phyloP scores from a whole-genome alignment of 2,329 filamentous ascomycete species.

The Claviceps fusiformis region DNA sequence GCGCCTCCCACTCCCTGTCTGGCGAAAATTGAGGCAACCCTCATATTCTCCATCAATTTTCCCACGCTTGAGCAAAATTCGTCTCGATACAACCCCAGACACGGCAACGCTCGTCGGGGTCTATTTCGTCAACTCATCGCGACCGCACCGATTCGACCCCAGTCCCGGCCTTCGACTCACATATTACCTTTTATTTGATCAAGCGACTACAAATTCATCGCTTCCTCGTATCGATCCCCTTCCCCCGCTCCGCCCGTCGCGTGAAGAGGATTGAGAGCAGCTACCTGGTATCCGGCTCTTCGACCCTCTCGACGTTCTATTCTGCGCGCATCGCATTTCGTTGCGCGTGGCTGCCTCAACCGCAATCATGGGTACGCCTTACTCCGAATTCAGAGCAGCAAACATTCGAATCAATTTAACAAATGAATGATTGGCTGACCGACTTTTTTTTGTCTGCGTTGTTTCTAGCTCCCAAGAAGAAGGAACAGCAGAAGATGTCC shows the following conservation, averaged over 20 bases:
- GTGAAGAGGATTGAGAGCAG: constrained; percentile 13
- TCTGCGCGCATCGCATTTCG: constrained; percentile 28
- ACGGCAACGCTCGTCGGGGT: constrained; percentile 26
- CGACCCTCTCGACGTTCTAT: constrained; percentile 5
- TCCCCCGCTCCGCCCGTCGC: constrained; percentile 1
- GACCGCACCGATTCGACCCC: constrained; percentile 7
- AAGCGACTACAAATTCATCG: constrained; percentile 4
- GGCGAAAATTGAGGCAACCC: constrained; percentile 30
- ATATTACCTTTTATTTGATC: background rate
- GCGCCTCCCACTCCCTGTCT: constrained; percentile 26
- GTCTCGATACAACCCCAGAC: constrained; percentile 27
- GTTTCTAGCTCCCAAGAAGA: constrained; percentile 76
- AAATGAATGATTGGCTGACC: background rate
- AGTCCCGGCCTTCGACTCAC: constrained; percentile 7
- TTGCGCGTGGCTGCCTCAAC: constrained; percentile 32
- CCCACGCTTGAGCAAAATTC: constrained; percentile 29
- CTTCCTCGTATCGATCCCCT: constrained; percentile 1
- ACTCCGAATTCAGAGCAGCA: background rate
- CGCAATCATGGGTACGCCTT: constrained; percentile 48
- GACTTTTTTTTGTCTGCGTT: constrained; percentile 26
- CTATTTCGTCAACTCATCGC: constrained; percentile 13
- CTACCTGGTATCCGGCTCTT: constrained; percentile 16
- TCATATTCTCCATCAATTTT: constrained; percentile 24
- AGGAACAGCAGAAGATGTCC: constrained; percentile 92
- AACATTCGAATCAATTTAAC: background rate